These are phyloP conservation scores for Yarrowia bubula DNA, from an alignment of 805 yeast genomes.

Conservation along the genomic window DNA sequence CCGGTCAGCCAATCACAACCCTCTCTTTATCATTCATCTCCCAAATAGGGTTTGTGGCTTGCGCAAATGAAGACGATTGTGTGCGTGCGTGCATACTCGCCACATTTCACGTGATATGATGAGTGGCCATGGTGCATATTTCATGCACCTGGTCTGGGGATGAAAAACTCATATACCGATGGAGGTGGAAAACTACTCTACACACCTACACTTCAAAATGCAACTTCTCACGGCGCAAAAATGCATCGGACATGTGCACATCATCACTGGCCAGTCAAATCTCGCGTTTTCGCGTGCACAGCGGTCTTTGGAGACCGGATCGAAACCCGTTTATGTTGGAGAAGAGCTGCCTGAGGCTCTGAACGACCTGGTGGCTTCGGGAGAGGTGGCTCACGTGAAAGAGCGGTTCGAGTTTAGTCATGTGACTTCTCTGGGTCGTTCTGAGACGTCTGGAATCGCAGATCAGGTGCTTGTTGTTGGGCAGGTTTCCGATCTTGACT, in stretches of 20 bases:
- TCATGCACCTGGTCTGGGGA: not conserved
- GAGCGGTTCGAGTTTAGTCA: conserved; percentile 45
- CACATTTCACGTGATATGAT: conserved; percentile 23
- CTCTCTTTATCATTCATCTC: not conserved
- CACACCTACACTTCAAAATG: not conserved
- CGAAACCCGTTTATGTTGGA: conserved; percentile 52
- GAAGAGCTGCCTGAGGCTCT: not conserved
- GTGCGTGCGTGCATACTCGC: conserved; percentile 17
- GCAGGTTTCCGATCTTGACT: conserved; percentile 51
- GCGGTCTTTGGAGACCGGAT: conserved; percentile 53
- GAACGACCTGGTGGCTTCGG: conserved; percentile 33
- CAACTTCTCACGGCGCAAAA: conserved; percentile 2
- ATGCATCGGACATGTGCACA: conserved; percentile 20
- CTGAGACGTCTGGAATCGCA: conserved; percentile 59
- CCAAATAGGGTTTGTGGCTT: conserved; percentile 39
- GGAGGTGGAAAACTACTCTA: not conserved
- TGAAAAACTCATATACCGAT: conserved; percentile 1
- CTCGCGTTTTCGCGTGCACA: conserved; percentile 50
- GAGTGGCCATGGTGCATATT: not conserved
- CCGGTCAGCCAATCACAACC: not conserved
- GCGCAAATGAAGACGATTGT: not conserved
- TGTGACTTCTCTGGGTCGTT: conserved; percentile 58
- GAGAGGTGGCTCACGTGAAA: conserved; percentile 38
- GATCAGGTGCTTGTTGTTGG: conserved; percentile 73
- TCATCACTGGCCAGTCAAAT: conserved; percentile 54